phyloP scores from a whole-genome alignment of 192 early-diverging fungal species.

The Entomortierella chlamydospora region DNA sequence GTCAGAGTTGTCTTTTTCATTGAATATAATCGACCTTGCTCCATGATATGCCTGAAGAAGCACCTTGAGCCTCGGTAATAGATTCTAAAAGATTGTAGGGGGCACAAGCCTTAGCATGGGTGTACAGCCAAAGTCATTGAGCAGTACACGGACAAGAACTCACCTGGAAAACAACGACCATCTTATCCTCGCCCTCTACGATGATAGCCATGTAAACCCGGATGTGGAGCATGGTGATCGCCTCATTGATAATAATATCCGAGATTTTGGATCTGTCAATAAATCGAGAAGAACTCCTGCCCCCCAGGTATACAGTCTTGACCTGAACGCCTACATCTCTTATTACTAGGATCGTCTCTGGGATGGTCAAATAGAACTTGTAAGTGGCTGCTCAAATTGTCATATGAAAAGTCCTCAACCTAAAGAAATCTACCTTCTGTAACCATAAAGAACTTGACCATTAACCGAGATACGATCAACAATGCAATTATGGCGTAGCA shows the following conservation, averaged over 20 bases:
- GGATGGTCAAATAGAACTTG: background rate
- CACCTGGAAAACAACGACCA: constrained; percentile 81
- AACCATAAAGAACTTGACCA: constrained; percentile 44
- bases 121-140: too few species aligned
- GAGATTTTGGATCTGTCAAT: constrained; percentile 72
- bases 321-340: constrained; percentile 78
- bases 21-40: constrained; percentile 62
- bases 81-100: constrained; percentile 51
- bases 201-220: constrained; percentile 80
- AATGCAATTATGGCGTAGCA: constrained; percentile 23
- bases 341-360: constrained; percentile 76
- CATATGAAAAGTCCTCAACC: too few species aligned
- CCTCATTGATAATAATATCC: constrained; percentile 84
- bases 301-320: constrained; percentile 65
- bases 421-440: constrained; percentile 30
- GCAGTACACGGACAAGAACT: too few species aligned
- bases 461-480: constrained; percentile 26
- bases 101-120: too few species aligned
- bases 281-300: constrained; percentile 63
- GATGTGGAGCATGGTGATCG: constrained; percentile 76
- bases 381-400: too few species aligned
- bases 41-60: constrained; percentile 66
- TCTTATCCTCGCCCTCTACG: constrained; percentile 66
- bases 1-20: constrained; percentile 53
- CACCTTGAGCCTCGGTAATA: constrained; percentile 60